Evolutionary conservation across 179 eudicot genomes (phyloP).

Genomic region (Pouteria campechiana): DNA sequence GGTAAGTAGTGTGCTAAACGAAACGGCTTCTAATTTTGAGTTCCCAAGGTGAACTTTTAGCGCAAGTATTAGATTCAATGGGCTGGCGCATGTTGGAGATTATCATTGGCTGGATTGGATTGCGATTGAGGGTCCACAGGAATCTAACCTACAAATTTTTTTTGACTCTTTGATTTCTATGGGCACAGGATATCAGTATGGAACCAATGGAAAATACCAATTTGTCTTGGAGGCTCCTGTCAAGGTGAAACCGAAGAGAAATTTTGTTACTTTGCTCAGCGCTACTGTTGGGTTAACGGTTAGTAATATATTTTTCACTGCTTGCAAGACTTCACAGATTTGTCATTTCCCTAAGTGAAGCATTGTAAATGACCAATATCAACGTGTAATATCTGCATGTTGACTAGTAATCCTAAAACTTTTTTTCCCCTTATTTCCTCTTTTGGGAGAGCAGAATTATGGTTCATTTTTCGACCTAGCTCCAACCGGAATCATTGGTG

Average conservation of each 20-base stretch:
- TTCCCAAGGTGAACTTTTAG: neutral
- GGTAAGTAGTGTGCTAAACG: neutral
- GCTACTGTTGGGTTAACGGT: constrained; percentile 48
- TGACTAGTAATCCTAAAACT: neutral
- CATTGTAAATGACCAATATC: too few relatives aligned
- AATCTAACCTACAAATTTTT: too few relatives aligned
- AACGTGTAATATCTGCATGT: too few relatives aligned
- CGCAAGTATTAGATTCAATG: too few relatives aligned
- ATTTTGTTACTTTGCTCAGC: constrained; percentile 49
- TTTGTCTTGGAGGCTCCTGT: constrained; percentile 25
- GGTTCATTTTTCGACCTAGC: constrained; percentile 36
- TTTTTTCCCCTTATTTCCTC: neutral
- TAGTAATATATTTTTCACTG: neutral
- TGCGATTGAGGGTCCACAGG: too few relatives aligned
- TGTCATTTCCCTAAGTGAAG: neutral
- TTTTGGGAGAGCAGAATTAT: constrained; percentile 31
- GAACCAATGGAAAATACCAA: neutral
- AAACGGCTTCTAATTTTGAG: neutral
- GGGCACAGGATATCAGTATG: constrained; percentile 25
- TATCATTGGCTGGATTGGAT: too few relatives aligned
- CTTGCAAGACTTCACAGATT: neutral
- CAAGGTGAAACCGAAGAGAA: constrained; percentile 30
- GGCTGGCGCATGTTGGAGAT: too few relatives aligned
- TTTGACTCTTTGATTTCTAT: neutral
- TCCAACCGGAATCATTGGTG: constrained; percentile 29